These are phyloP conservation scores for Tanozyma kutaoensis DNA, from an alignment of 805 yeast species.

Conservation along the genomic window DNA sequence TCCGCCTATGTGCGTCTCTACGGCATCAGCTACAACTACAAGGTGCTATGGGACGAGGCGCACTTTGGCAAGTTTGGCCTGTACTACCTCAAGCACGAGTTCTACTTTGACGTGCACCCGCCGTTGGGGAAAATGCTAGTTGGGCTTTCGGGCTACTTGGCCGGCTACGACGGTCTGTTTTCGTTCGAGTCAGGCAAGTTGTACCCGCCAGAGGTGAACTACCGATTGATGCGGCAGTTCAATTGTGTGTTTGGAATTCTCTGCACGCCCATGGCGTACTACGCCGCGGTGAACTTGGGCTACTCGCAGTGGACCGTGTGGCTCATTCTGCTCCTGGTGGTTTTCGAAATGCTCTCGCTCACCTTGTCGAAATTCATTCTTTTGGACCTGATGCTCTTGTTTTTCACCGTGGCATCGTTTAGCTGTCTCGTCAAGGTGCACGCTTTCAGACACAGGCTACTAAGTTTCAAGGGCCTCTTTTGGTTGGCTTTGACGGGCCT, in stretches of 20 bases:
- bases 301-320: conserved; percentile 28
- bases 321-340: conserved; percentile 48
- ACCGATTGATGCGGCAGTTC: conserved; percentile 54
- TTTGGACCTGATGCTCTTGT: conserved; percentile 62
- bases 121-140: conserved; percentile 75
- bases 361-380: conserved; percentile 64
- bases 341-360: conserved; percentile 56
- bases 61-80: conserved; percentile 85
- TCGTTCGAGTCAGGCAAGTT: conserved; percentile 53
- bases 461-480: conserved; percentile 25
- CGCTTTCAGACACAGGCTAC: conserved; percentile 27
- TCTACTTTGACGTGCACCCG: conserved; percentile 81
- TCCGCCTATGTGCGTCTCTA: conserved; percentile 35
- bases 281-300: conserved; percentile 20
- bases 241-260: conserved; percentile 56
- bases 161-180: conserved; percentile 75
- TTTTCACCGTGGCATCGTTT: conserved; percentile 45
- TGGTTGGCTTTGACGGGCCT: conserved; percentile 56
- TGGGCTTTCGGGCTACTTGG: conserved; percentile 65
- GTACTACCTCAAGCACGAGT: conserved; percentile 63
- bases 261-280: conserved; percentile 58
- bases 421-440: conserved; percentile 33
- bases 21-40: conserved; percentile 39
- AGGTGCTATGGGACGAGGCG: conserved; percentile 84
- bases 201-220: conserved; percentile 47